Conservation (phyloP, 306 rosid species). For the Medicago truncatula region MtrunA17r5.0-ANR NC_053042.1:45860001-45860500, state of each 20-base stretch:
- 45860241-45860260: constrained; percentile 93
- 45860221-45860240: constrained; percentile 97
- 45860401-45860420: too few species aligned
- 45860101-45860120: too few species aligned
- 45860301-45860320: constrained; percentile 96
- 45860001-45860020: constrained; percentile 96
- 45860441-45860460: too few species aligned
- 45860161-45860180: constrained; percentile 97
- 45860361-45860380: too few species aligned
- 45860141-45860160: constrained; percentile 79
- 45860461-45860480: too few species aligned
- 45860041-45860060: too few species aligned
- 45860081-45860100: too few species aligned
- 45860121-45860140: constrained; percentile 92
- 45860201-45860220: constrained; percentile 88
- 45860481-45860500: too few species aligned
- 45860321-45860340: constrained; percentile 87
- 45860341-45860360: constrained; percentile 86
- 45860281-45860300: constrained; percentile 91
- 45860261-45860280: constrained; percentile 73
- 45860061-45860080: too few species aligned
- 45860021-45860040: constrained; percentile 81
- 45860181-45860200: constrained; percentile 98
- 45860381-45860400: too few species aligned
- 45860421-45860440: too few species aligned